Evolutionary conservation across 495 filamentous ascomycete species (phyloP).

Genomic region (Daldinia childiae): DNA sequence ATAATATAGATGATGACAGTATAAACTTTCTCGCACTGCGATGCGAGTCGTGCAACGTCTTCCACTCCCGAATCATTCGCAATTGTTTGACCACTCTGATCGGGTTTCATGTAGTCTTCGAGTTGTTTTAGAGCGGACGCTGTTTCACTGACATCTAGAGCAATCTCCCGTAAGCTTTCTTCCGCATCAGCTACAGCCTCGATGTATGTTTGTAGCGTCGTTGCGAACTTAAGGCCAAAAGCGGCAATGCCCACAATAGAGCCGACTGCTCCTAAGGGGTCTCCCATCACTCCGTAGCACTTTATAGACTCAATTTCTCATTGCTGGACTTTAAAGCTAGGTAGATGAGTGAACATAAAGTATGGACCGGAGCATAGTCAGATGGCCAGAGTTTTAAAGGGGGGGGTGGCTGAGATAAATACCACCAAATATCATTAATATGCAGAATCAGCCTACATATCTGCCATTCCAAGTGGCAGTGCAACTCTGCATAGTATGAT

Average conservation of each 20-base stretch:
- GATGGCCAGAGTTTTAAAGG: too few species aligned
- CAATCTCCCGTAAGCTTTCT: slow-evolving; percentile 23
- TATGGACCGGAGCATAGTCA: too few species aligned
- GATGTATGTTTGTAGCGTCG: slow-evolving; percentile 32
- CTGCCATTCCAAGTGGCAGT: too few species aligned
- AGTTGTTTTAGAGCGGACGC: slow-evolving; percentile 36
- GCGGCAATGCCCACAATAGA: slow-evolving; percentile 33
- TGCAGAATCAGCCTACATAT: too few species aligned
- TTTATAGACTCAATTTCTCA: not conserved
- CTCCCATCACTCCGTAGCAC: slow-evolving; percentile 18
- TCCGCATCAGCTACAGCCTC: slow-evolving; percentile 14
- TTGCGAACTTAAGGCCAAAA: slow-evolving; percentile 38
- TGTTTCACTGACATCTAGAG: slow-evolving; percentile 33
- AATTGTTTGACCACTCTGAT: slow-evolving; percentile 16
- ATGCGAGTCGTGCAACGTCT: slow-evolving; percentile 28
- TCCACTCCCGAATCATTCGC: slow-evolving; percentile 28
- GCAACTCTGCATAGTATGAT: too few species aligned
- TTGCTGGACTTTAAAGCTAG: too few species aligned
- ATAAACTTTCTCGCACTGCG: slow-evolving; percentile 37
- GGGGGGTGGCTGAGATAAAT: too few species aligned
- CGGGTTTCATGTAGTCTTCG: slow-evolving; percentile 10
- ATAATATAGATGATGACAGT: slow-evolving; percentile 26
- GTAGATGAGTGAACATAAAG: too few species aligned
- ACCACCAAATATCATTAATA: too few species aligned
- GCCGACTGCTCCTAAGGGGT: slow-evolving; percentile 15